Base-by-base conservation (phyloP, 352 stramenopile species). In the Phytophthora pisi region DNA sequence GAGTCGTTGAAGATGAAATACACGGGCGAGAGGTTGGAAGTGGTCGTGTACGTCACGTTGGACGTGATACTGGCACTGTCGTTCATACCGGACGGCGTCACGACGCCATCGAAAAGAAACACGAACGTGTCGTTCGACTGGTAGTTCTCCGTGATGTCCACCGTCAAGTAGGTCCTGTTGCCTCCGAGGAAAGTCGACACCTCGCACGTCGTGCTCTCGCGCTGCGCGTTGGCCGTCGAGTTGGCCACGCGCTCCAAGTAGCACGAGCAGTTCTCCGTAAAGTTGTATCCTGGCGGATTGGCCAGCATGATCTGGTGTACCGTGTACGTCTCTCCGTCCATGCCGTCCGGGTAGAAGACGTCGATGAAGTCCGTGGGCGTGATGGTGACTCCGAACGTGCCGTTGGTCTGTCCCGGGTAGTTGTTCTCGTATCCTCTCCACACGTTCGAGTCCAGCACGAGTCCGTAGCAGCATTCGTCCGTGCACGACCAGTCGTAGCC, bases 1-100 rank as follows among this genome's bases (percentile, higher is more conserved):
- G 68, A 63, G 64, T 92, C 77, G 60, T 92, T 83, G 61, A 91
- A 93, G 45, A 87, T 78, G 47, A 92, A 95, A 26, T 92, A 90
- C 42, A 95, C 70, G 0, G 84, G 87, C 11, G 85, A 77, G 8
- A 95, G 76, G 53, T 90, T 91, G 26, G 64, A 63, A 9, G 55
- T 46, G 20, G 74, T 67, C 4, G 82, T 84, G 53, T 86, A 84
- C 66, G 81, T 90, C 24, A 80, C 63, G 1, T 66, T 70, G 4
- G 78, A 57, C 20, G 73, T 64, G 16, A 62, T 40, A 20, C 13
- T 58, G 5, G 18, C 65, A 43, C 47, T 79, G 46, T 80, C 68
- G 34, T 90, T 81, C 4, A 90, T 36, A 20, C 87, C 87, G 0
- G 70, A 81, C 0, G 87, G 87, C 0, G 87, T 95, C 49, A 74